These are phyloP conservation scores for Moesziomyces globuligerus DNA, from an alignment of 1,284 basidiomycete species.

Conservation along the genomic window DNA sequence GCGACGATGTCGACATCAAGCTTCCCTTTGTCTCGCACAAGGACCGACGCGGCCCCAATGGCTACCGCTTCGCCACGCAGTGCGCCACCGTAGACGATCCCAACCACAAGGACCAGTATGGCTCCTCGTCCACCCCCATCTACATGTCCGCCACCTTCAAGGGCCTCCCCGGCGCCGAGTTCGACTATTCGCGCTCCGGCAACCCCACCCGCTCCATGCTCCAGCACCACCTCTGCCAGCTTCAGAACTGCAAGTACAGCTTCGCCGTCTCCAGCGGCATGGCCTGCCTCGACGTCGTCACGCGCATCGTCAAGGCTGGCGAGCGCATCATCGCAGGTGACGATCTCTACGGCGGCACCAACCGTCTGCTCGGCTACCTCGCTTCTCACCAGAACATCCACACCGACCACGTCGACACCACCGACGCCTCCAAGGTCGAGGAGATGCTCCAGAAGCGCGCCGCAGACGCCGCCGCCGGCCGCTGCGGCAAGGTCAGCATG, in stretches of 20 bases:
- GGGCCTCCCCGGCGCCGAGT: constrained; percentile 84
- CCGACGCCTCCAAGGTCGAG: constrained; percentile 72
- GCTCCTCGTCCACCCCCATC: constrained; percentile 91
- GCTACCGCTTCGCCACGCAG: constrained; percentile 75
- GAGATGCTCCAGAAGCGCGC: constrained; percentile 52
- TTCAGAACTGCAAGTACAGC: constrained; percentile 74
- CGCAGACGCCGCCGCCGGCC: constrained; percentile 47
- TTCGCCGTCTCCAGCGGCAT: constrained; percentile 95
- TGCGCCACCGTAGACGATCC: constrained; percentile 89
- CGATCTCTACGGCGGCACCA: constrained; percentile 97
- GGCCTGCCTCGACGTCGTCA: constrained; percentile 95
- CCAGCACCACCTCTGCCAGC: constrained; percentile 64
- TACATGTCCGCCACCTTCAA: constrained; percentile 99
- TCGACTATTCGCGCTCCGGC: constrained; percentile 91
- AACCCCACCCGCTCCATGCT: constrained; percentile 83
- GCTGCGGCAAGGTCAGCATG: constrained; percentile 56
- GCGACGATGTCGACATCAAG: constrained; percentile 35
- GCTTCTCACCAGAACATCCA: constrained; percentile 85
- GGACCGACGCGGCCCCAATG: constrained; percentile 50
- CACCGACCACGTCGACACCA: constrained; percentile 95
- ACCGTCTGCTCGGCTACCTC: constrained; percentile 92
- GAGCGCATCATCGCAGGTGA: constrained; percentile 96
- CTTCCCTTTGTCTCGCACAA: constrained; percentile 47
- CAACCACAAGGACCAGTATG: constrained; percentile 92
- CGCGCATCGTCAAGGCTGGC: constrained; percentile 90